Evolutionary conservation across 257 asterid genomes (phyloP).

Genomic region (Thymus mandschuricus): DNA sequence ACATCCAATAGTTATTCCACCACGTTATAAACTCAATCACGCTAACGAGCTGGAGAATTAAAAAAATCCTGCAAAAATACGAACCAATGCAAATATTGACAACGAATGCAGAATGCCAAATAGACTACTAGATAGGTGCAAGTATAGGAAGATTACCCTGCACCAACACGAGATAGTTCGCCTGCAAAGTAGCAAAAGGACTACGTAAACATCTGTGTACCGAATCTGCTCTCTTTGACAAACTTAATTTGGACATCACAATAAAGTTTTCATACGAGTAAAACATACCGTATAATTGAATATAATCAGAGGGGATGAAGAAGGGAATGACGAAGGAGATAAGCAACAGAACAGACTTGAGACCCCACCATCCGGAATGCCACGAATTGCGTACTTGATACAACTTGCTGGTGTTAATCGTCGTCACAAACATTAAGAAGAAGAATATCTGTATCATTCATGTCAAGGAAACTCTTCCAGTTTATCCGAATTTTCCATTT

Average conservation of each 20-base stretch:
- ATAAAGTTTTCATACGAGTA: not conserved
- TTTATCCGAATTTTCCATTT: not conserved
- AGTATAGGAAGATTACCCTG: slow-evolving; percentile 65
- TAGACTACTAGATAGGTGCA: no score
- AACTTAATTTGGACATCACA: not conserved
- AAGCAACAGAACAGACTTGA: slow-evolving; percentile 56
- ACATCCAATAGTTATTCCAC: slow-evolving; percentile 96
- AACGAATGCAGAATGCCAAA: not conserved
- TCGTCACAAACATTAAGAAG: slow-evolving; percentile 69
- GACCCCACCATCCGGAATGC: slow-evolving; percentile 92
- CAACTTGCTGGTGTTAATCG: slow-evolving; percentile 60
- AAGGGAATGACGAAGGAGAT: slow-evolving; percentile 65
- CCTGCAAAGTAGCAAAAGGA: slow-evolving; percentile 49
- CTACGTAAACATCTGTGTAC: not conserved
- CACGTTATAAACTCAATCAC: slow-evolving; percentile 89
- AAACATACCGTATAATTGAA: slow-evolving; percentile 76
- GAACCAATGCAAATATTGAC: slow-evolving; percentile 10
- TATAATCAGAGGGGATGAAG: slow-evolving; percentile 68
- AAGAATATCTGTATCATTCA: slow-evolving; percentile 63
- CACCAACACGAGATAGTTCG: slow-evolving; percentile 90
- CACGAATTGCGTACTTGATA: slow-evolving; percentile 56
- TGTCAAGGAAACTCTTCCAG: slow-evolving; percentile 51
- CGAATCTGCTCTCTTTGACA: not conserved
- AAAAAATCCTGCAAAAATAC: slow-evolving; percentile 58
- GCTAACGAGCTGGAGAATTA: slow-evolving; percentile 85